A percentile compares a stretch with the other conserved stretches of the same genome.
Conservation (phyloP, 768 basidiomycete species). For the Terana coerulea region DNA sequence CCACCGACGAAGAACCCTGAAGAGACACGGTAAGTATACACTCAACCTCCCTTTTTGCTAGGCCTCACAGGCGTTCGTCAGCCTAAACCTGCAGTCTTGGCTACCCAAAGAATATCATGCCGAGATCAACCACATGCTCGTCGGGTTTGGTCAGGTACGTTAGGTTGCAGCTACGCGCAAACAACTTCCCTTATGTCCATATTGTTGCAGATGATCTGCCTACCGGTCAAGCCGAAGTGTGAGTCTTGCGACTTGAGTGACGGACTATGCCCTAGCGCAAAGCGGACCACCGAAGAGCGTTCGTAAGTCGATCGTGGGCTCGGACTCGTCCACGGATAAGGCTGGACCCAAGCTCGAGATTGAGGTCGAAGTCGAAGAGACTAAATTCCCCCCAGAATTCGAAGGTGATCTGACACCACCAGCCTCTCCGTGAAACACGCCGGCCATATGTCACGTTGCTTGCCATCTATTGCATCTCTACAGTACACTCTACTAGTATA, state of each 20-base stretch:
- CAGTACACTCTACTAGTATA: neutral
- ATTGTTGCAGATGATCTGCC: conserved; percentile 55
- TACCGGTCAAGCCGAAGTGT: conserved; percentile 63
- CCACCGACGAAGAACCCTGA: conserved; percentile 83
- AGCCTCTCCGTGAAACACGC: neutral
- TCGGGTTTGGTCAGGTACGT: conserved; percentile 80
- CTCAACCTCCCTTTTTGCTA: too few relatives aligned
- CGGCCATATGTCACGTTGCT: neutral
- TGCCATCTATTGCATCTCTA: conserved; percentile 1
- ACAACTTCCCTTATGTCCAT: neutral
- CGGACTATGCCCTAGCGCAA: conserved; percentile 67
- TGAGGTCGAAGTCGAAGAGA: conserved; percentile 28
- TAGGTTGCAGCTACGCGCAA: neutral
- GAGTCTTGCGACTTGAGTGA: conserved; percentile 57
- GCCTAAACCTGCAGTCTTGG: conserved; percentile 81
- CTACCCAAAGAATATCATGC: conserved; percentile 67
- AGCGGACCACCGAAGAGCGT: too few relatives aligned
- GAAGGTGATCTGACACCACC: conserved; percentile 1
- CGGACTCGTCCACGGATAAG: conserved; percentile 9
- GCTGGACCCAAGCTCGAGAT: conserved; percentile 38
- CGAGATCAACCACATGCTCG: conserved; percentile 77
- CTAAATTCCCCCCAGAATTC: neutral
- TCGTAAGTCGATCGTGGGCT: too few relatives aligned
- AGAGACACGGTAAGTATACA: conserved; percentile 62
- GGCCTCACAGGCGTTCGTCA: conserved; percentile 24